Base-by-base conservation (phyloP, 2,329 filamentous ascomycete species). In the Proliferodiscus dingleyae region DNA sequence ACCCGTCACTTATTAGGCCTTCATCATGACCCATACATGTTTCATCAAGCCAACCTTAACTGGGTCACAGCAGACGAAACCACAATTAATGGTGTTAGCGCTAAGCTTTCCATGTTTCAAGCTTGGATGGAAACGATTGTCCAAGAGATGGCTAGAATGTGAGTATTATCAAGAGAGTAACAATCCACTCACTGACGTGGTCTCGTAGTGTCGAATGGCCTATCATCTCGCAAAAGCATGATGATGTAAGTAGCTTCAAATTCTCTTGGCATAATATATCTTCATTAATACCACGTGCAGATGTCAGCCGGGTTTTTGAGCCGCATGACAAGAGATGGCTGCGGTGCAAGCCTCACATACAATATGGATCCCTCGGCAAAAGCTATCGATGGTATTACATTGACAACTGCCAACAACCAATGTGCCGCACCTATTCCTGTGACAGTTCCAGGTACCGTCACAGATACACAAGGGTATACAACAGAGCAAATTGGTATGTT, bases 21-120 rank as follows among this genome's bases (percentile, higher is more conserved):
- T 5, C 69, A 58, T 45, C 55, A 56, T 28, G 59, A 61, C 29
- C 50, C 56, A 2, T 61, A 50, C 47, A 61, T 61, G 59, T 71
- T 83, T 68, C 80, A 83, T 61, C 78, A 83, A 64, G 77, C 77
- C 46, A 83, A 83, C 58, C 57, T 78, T 49, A 72, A 77, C 45
- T 71, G 74, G 36, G 64, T 65, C 3, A 77, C 75, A 43, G 68
- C 72, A 6, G 41, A 30, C 16, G 30, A 30, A 16, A 56, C 51
- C 1, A 56, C 47, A 0, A 53, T 63, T 42, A 61, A 62, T 36
- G 60, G 60, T 9, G 53, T 53, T 3, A 45, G 50, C 0, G 37
- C 44, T 8, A 54, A 60, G 15, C 50, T 53, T 4, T 60, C 58
- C 18, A 30, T 63, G 16, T 41, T 63, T 5, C 53, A 61, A 46